phyloP scores from a whole-genome alignment of 2,329 filamentous ascomycete genomes.

The Trichoderma breve region DNA sequence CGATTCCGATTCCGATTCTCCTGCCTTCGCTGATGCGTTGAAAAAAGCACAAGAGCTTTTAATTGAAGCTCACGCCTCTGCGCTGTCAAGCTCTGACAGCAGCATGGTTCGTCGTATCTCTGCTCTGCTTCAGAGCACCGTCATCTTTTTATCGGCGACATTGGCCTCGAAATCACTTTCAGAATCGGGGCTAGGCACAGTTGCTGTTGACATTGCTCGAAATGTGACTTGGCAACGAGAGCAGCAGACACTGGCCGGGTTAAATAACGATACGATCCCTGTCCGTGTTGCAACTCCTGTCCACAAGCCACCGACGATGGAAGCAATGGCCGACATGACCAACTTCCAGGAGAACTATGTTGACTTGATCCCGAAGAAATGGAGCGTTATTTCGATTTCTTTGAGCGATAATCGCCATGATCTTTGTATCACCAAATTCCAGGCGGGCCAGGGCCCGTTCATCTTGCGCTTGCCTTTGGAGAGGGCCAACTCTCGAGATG shows the following conservation, averaged over 20 bases:
- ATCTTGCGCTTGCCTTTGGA: slow-evolving; percentile 82
- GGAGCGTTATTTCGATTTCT: slow-evolving; percentile 84
- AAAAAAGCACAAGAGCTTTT: slow-evolving; percentile 65
- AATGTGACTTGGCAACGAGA: slow-evolving; percentile 68
- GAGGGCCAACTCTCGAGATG: slow-evolving; percentile 75
- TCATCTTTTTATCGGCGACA: slow-evolving; percentile 64
- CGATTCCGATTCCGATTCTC: slow-evolving; percentile 27
- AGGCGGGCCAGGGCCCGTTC: slow-evolving; percentile 73
- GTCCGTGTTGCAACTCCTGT: slow-evolving; percentile 31
- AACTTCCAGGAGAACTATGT: slow-evolving; percentile 78
- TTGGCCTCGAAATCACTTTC: slow-evolving; percentile 46
- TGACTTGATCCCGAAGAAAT: slow-evolving; percentile 76
- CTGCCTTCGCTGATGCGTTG: slow-evolving; percentile 57
- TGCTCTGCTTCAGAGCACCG: slow-evolving; percentile 61
- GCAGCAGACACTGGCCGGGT: slow-evolving; percentile 53
- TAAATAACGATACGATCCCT: background rate
- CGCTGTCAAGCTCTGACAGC: slow-evolving; percentile 54
- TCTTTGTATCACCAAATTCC: slow-evolving; percentile 83
- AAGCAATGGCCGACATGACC: slow-evolving; percentile 50
- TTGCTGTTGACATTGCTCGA: slow-evolving; percentile 67
- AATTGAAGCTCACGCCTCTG: slow-evolving; percentile 59
- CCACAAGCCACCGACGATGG: slow-evolving; percentile 44
- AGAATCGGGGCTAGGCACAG: slow-evolving; percentile 58
- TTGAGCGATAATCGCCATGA: slow-evolving; percentile 81
- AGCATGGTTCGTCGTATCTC: slow-evolving; percentile 62